A percentile compares a stretch with the other conserved stretches of the same genome.
Evolutionary conservation across 306 rosid genomes (phyloP).

Genomic region (Calophaca sinica): DNA sequence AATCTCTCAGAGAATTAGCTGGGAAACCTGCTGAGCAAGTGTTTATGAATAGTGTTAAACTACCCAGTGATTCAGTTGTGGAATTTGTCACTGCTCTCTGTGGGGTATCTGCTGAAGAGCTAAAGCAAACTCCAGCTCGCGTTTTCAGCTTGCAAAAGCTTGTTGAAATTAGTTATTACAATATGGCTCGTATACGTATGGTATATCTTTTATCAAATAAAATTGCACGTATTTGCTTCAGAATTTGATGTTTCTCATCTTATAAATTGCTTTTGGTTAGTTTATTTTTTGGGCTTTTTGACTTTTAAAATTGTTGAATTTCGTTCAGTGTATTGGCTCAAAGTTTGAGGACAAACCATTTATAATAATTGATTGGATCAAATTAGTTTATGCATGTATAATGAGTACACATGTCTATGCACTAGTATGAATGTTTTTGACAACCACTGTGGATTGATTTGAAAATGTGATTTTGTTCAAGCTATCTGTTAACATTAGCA

Average conservation of each 20-base stretch:
- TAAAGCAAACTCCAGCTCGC: slow-evolving; percentile 94
- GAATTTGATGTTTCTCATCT: slow-evolving; percentile 29
- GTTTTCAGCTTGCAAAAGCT: slow-evolving; percentile 99
- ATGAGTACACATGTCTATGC: slow-evolving; percentile 16
- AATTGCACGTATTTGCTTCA: slow-evolving; percentile 39
- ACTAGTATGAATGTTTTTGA: background rate
- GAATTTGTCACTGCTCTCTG: slow-evolving; percentile 98
- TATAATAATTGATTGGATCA: slow-evolving; percentile 9
- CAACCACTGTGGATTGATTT: slow-evolving; percentile 8
- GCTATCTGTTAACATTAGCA: background rate
- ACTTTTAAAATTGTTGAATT: slow-evolving; percentile 10
- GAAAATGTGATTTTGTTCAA: slow-evolving; percentile 35
- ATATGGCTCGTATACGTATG: slow-evolving; percentile 98
- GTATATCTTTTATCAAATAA: slow-evolving; percentile 55
- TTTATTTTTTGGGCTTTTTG: slow-evolving; percentile 26
- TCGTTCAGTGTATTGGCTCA: slow-evolving; percentile 26
- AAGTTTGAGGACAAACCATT: slow-evolving; percentile 3
- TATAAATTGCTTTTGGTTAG: slow-evolving; percentile 33
- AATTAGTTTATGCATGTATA: slow-evolving; percentile 28
- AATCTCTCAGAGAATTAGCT: slow-evolving; percentile 88
- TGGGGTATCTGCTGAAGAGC: slow-evolving; percentile 98
- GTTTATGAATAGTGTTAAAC: slow-evolving; percentile 90
- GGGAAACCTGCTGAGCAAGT: slow-evolving; percentile 98
- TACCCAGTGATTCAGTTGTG: slow-evolving; percentile 95
- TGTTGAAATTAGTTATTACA: slow-evolving; percentile 98